Evolutionary conservation across 2,329 filamentous ascomycete genomes (phyloP).

Genomic region (Exophiala dermatitidis): DNA sequence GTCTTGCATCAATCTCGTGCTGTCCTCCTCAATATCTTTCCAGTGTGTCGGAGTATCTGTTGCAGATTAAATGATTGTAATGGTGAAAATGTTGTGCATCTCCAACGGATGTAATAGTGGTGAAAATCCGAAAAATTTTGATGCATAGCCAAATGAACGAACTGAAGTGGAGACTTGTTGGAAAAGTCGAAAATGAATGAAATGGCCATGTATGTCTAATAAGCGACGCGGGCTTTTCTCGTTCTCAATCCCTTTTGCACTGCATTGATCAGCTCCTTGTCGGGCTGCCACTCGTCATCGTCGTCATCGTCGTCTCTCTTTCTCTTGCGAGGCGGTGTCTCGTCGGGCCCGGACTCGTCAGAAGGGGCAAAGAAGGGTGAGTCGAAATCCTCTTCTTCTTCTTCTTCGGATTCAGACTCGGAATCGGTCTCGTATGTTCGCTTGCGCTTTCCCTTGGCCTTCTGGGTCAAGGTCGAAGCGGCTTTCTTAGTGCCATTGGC

Average conservation of each 20-base stretch:
- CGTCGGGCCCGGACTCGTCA: neutral
- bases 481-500: neutral
- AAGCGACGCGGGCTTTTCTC: constrained; percentile 1
- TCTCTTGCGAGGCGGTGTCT: constrained; percentile 3
- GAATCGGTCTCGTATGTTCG: neutral
- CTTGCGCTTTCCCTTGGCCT: neutral
- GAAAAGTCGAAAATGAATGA: too few relatives aligned
- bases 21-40: too few relatives aligned
- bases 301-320: constrained; percentile 9
- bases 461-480: neutral
- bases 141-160: too few relatives aligned
- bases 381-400: constrained; percentile 4
- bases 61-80: too few relatives aligned
- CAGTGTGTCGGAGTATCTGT: too few relatives aligned
- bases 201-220: neutral
- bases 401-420: constrained; percentile 2
- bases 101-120: too few relatives aligned
- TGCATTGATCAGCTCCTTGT: neutral
- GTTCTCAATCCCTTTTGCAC: constrained; percentile 2
- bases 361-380: neutral
- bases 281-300: constrained; percentile 11
- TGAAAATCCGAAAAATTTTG: too few relatives aligned
- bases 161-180: too few relatives aligned
- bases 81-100: too few relatives aligned
- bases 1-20: too few relatives aligned